Percentiles rank a stretch among this genome's conserved stretches.
Evolutionary conservation across 768 basidiomycete genomes (phyloP).

Genomic region (Baorangia bicolor): DNA sequence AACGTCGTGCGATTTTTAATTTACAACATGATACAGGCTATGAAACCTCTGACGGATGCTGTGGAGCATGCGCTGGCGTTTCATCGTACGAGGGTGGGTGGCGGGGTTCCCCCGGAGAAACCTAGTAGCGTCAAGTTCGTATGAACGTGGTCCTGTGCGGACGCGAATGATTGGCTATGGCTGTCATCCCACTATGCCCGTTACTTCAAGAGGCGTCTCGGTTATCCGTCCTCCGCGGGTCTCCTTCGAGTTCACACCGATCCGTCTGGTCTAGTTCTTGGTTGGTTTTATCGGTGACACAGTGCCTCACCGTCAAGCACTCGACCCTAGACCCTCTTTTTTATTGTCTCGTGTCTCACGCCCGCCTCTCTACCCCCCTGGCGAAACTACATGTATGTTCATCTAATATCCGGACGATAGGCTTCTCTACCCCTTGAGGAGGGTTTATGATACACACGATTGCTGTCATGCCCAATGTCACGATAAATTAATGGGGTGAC

Average conservation of each 20-base stretch:
- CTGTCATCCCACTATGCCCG: neutral
- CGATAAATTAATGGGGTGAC: neutral
- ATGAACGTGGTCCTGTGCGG: neutral
- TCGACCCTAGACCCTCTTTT: neutral
- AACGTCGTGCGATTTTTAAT: neutral
- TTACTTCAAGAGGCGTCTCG: neutral
- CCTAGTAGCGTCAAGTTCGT: slow-evolving; percentile 4
- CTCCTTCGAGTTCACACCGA: neutral
- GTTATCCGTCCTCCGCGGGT: neutral
- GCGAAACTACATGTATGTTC: slow-evolving; percentile 2
- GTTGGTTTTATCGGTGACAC: neutral
- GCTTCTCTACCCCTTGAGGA: neutral
- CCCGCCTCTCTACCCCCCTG: neutral
- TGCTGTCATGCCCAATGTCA: neutral
- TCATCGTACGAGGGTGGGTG: slow-evolving; percentile 41
- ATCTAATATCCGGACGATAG: neutral
- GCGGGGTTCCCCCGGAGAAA: slow-evolving; percentile 12
- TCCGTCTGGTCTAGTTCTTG: neutral
- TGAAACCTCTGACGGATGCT: slow-evolving; percentile 72
- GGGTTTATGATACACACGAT: neutral
- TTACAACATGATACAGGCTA: slow-evolving; percentile 47
- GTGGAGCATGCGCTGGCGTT: slow-evolving; percentile 71
- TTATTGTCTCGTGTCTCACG: neutral
- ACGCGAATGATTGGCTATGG: neutral
- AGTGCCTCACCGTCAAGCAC: neutral